These are phyloP conservation scores for Huntiella moniliformis DNA, from an alignment of 2,329 filamentous ascomycete species.

Conservation along the genomic window DNA sequence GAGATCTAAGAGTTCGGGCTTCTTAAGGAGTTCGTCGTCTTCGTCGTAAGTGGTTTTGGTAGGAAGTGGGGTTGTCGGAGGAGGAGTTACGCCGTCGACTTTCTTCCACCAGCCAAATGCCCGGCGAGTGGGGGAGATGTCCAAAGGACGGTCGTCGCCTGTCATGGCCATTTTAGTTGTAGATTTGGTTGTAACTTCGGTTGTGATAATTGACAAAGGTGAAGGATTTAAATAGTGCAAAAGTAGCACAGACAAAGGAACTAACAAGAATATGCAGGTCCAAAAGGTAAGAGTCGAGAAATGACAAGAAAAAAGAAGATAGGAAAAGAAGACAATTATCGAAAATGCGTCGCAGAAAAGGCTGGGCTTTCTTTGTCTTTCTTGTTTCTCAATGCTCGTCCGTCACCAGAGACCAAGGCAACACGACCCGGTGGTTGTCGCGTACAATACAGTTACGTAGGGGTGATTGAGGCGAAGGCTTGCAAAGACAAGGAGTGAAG, in stretches of 20 bases:
- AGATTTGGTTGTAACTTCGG: background rate
- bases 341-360: background rate
- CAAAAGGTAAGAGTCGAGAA: background rate
- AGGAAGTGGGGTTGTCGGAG: slow-evolving; percentile 17
- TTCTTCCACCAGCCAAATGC: slow-evolving; percentile 9
- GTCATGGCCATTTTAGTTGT: slow-evolving; percentile 6
- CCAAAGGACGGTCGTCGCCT: slow-evolving; percentile 8
- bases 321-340: background rate
- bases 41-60: slow-evolving; percentile 8
- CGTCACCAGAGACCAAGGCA: no score
- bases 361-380: background rate
- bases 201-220: background rate
- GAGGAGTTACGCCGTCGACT: background rate
- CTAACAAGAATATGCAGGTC: slow-evolving; percentile 1
- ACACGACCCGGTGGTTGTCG: no score
- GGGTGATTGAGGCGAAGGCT: no score
- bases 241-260: background rate
- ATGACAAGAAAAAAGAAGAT: background rate
- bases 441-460: no score
- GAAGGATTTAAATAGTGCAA: background rate
- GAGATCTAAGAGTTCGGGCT: slow-evolving; percentile 28
- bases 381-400: background rate
- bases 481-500: no score
- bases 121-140: slow-evolving; percentile 6
- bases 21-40: slow-evolving; percentile 17